Percentiles rank a stretch among this genome's conserved stretches.
Evolutionary conservation across 108 stramenopile species (phyloP).

Genomic region (Pseudonitzschia delicatissima): DNA sequence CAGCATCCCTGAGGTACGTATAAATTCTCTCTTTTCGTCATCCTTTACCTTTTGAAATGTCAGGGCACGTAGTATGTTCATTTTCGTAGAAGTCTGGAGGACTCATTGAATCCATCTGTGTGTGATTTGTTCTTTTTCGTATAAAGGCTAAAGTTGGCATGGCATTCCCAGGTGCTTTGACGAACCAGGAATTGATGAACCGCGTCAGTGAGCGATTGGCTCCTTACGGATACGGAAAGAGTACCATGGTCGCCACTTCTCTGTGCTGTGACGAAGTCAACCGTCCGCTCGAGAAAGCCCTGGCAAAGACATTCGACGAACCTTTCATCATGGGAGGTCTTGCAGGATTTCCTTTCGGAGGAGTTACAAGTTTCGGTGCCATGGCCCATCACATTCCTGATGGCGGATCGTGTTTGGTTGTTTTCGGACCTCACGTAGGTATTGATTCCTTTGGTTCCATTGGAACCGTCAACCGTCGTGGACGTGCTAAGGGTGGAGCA

Average conservation of each 20-base stretch:
- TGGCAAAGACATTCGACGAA: slow-evolving; percentile 36
- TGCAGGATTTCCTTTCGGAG: slow-evolving; percentile 67
- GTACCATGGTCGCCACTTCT: slow-evolving; percentile 42
- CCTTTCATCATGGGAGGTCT: slow-evolving; percentile 69
- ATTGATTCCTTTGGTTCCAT: slow-evolving; percentile 44
- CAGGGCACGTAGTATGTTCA: too few species aligned
- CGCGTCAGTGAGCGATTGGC: slow-evolving; percentile 15
- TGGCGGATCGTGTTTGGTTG: slow-evolving; percentile 50
- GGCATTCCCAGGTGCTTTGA: slow-evolving; percentile 39
- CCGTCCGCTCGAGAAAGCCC: slow-evolving; percentile 50
- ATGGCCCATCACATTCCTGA: slow-evolving; percentile 70
- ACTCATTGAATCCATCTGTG: background rate
- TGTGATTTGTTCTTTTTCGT: background rate
- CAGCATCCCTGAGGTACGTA: slow-evolving; percentile 28
- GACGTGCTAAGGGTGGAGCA: slow-evolving; percentile 38
- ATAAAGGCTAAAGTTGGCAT: slow-evolving; percentile 28
- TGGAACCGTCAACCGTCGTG: slow-evolving; percentile 59
- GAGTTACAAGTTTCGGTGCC: slow-evolving; percentile 65
- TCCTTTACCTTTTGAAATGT: too few species aligned
- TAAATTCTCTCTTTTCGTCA: too few species aligned
- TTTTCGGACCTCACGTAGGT: slow-evolving; percentile 71
- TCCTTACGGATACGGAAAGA: slow-evolving; percentile 31
- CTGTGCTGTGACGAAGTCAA: slow-evolving; percentile 68
- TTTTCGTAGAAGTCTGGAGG: too few species aligned
- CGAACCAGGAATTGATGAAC: slow-evolving; percentile 36